Conservation (phyloP, 2,329 filamentous ascomycete genomes). For the Ophiocordyceps camponoti-rufipedis region DNA sequence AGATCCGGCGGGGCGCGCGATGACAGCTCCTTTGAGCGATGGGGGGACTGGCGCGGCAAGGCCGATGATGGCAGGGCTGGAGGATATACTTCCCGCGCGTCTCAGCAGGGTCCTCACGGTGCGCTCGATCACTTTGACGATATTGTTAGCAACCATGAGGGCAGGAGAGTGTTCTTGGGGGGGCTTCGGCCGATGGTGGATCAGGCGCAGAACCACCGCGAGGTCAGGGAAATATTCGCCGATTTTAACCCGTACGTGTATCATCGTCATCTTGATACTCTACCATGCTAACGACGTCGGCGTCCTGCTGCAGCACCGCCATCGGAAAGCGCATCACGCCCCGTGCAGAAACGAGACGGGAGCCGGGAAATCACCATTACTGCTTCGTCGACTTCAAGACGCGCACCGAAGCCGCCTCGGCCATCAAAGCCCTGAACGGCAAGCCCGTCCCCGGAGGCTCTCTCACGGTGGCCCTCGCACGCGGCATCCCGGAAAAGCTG, state of each 20-base stretch:
- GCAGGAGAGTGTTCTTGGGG: slow-evolving; percentile 29
- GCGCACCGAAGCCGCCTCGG: slow-evolving; percentile 31
- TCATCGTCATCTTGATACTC: background rate
- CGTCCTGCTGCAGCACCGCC: slow-evolving; percentile 4
- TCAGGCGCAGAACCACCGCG: slow-evolving; percentile 24
- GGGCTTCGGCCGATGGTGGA: slow-evolving; percentile 29
- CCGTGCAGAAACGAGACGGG: slow-evolving; percentile 32
- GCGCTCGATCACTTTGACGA: slow-evolving; percentile 14
- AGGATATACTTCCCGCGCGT: background rate
- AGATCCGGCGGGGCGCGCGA: slow-evolving; percentile 6
- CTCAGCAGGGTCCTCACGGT: slow-evolving; percentile 9
- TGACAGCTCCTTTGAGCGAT: slow-evolving; percentile 17
- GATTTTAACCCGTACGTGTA: slow-evolving; percentile 21
- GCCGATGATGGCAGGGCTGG: slow-evolving; percentile 1
- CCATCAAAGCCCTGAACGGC: slow-evolving; percentile 17
- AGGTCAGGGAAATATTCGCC: slow-evolving; percentile 27
- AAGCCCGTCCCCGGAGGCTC: slow-evolving; percentile 7
- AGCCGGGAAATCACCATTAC: slow-evolving; percentile 39
- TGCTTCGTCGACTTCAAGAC: slow-evolving; percentile 47
- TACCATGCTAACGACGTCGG: background rate
- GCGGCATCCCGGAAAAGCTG: slow-evolving; percentile 1
- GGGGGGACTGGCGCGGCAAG: slow-evolving; percentile 23
- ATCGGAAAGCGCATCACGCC: slow-evolving; percentile 38
- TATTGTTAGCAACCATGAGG: slow-evolving; percentile 10
- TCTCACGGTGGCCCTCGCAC: slow-evolving; percentile 5